Base-by-base conservation (phyloP, 1,139 yeast genomes). In the Arxiozyma slooffiae region DNA sequence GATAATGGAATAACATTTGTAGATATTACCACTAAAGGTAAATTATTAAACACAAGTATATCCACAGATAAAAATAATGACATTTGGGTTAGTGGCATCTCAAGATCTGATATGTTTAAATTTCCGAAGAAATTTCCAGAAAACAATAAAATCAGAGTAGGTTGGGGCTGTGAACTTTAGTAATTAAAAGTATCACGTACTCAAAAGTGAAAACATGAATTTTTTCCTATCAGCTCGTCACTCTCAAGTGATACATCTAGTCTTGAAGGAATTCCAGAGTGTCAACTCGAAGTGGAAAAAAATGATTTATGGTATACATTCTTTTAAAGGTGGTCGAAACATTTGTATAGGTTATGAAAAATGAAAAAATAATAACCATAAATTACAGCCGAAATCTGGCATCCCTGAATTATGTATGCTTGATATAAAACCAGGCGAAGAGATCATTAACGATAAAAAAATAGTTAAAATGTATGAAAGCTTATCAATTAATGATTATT, bases 141-240 rank as follows among this genome's bases (percentile, higher is more conserved):
- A 57, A 70, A 77, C 0, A 85, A 85, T 61, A 67, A 89, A 49
- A 71, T 89, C 6, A 69, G 86, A 3, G 75, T 92, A 39, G 96
- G 90, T 0, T 92, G 98, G 98, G 87, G 81, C 3, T 76, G 80
- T 56, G 77, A 81, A 54, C 72, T 92, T 1, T 90, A 96, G 95
- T 73, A 79, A 39, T 70, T 90, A 44, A 75, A 83, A 57, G 71
- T 85, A 3, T 70, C 53, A 48, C 60, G 49, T 11, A 34, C 40
- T 1, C 49, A 38, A 43, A 50, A 43, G 7, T 42, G 50, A 17
- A 48, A 41, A n/a, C 39, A 26, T 17, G 49, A 50, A 20, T 37
- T 54, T 20, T 48, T 53, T 22, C 52, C 61, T 46, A 53, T 67
- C 48, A 68, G 66, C 38, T 57, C 67, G 7, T 60, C 78, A 3